Percentiles rank a stretch among this genome's conserved stretches.
phyloP scores from a whole-genome alignment of 176 grass and related monocot species.

The Otatea glauca region DNA sequence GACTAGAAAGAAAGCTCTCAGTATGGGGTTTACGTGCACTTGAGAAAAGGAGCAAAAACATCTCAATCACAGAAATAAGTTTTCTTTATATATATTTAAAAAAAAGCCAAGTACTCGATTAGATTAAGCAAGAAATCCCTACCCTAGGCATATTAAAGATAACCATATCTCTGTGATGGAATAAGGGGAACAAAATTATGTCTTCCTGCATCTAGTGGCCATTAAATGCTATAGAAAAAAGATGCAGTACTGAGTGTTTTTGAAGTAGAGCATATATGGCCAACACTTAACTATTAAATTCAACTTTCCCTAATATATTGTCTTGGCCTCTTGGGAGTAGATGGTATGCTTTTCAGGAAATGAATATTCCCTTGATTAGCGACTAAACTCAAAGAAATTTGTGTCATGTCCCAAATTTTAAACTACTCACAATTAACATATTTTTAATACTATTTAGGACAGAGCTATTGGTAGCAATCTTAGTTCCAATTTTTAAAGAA shows the following conservation, averaged over 20 bases:
- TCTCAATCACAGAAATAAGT: not conserved
- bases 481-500: not conserved
- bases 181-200: not conserved
- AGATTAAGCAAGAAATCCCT: not conserved
- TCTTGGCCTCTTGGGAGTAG: not conserved
- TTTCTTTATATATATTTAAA: not conserved
- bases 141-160: not conserved
- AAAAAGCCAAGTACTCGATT: not conserved
- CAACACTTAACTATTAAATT: no score
- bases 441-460: not conserved
- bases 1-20: not conserved
- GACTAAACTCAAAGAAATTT: not conserved
- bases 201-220: not conserved
- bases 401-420: not conserved
- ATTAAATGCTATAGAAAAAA: not conserved
- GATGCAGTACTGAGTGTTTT: not conserved
- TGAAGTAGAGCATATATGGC: not conserved
- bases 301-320: not conserved
- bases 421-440: not conserved
- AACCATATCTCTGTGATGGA: not conserved
- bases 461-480: not conserved
- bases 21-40: not conserved
- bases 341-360: not conserved
- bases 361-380: not conserved
- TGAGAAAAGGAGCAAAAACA: not conserved